Percentiles rank a stretch among this genome's conserved stretches.
These are phyloP conservation scores for Blakeslea trispora DNA, from an alignment of 371 early-diverging fungal genomes.

Conservation along the genomic window DNA sequence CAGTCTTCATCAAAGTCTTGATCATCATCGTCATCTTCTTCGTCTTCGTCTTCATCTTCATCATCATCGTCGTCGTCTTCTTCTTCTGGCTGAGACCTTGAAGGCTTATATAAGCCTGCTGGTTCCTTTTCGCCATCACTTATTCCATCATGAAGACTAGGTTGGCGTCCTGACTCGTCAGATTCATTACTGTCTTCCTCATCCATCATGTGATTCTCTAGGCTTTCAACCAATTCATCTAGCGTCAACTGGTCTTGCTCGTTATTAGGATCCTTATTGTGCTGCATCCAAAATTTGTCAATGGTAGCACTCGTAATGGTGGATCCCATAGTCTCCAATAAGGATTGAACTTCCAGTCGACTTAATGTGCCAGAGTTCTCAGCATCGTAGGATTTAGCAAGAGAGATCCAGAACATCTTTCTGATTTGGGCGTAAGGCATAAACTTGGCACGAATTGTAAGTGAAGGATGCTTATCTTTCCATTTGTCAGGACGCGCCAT, in stretches of 20 bases:
- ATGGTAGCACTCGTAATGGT: slow-evolving; percentile 66
- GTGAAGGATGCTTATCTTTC: slow-evolving; percentile 25
- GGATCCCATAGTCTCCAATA: slow-evolving; percentile 69
- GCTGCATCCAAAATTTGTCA: slow-evolving; percentile 52
- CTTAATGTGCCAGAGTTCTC: slow-evolving; percentile 45
- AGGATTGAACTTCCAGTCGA: slow-evolving; percentile 60
- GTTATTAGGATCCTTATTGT: slow-evolving; percentile 49
- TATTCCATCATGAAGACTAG: neutral
- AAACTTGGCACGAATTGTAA: slow-evolving; percentile 53
- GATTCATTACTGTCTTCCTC: neutral
- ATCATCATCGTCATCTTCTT: slow-evolving; percentile 1
- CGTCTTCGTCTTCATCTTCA: neutral
- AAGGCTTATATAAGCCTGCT: neutral
- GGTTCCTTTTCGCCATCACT: neutral
- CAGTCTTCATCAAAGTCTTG: neutral
- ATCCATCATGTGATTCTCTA: slow-evolving; percentile 46
- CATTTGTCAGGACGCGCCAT: slow-evolving; percentile 17
- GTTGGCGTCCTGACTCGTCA: neutral
- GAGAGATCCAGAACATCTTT: slow-evolving; percentile 65
- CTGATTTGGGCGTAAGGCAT: slow-evolving; percentile 57
- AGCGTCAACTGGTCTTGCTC: slow-evolving; percentile 55
- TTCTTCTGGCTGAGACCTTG: neutral
- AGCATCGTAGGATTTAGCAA: slow-evolving; percentile 59
- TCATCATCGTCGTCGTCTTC: slow-evolving; percentile 1
- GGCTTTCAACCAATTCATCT: slow-evolving; percentile 54